Evolutionary conservation across 805 yeast species (phyloP), one percentile per base, ranked within the genome.

Genomic region (Peterozyma toletana): DNA sequence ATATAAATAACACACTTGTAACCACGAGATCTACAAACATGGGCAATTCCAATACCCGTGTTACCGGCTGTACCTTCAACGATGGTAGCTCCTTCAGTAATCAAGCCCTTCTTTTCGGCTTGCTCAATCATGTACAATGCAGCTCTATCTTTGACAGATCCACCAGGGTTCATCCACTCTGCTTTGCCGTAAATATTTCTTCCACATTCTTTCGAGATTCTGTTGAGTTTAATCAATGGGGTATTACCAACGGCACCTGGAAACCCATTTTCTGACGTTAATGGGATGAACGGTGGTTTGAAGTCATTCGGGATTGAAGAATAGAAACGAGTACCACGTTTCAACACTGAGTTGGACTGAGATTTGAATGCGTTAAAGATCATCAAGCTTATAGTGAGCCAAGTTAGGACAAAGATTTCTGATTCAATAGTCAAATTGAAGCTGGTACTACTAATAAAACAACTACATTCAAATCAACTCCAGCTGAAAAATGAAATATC

Each of bases 1-100:
- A 88, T 87, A 68, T 86, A 88, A 46, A 88, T 84, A 40, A 88
- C 80, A 60, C 93, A 80, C 45, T 83, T 77, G 70, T 88, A 88
- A 30, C 96, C 96, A 53, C 82, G 77, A 39, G 90, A 75, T 33
- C 95, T 70, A 58, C 95, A 86, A 38, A 82, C 78, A 54, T 75
- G 80, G 6, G 96, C 96, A 44, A 88, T 67, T 1, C 96, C 96
- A 52, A 88, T 88, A 14, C 96, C 96, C n/a, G 96, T 88, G 65
- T 88, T 88, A 30, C 96, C 96, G 3, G 96, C 96, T 11, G 96
- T 87, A 7, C 96, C 96, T 63, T 88, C 96, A 14, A 88, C 90
- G 30, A 88, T 77, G 2, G 96, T 88, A 31, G 93, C 96, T 9
- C 95, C 93, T 3, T 88, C 77, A 46, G 66, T 59, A 45, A 88